These are phyloP conservation scores for Hagleromyces aurorensis DNA, from an alignment of 805 yeast species.

Conservation along the genomic window DNA sequence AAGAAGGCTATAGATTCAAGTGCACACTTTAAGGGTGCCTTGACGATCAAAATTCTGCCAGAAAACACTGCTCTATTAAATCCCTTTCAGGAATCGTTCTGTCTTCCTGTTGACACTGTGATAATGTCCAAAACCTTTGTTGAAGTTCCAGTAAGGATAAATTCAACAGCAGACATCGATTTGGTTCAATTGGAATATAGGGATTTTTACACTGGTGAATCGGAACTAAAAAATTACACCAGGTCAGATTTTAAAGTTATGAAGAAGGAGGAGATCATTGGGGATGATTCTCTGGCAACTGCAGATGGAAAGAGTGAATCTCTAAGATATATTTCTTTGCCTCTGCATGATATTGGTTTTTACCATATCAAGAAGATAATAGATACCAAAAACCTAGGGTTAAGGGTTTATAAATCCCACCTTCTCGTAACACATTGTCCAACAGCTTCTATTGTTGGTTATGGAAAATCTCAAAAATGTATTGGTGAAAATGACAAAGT, in stretches of 20 bases:
- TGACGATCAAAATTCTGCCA: conserved; percentile 80
- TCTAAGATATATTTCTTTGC: conserved; percentile 55
- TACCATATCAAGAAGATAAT: conserved; percentile 61
- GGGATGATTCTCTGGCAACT: conserved; percentile 15
- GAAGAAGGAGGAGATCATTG: no score
- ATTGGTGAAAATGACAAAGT: conserved; percentile 49
- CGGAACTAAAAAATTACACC: conserved; percentile 45
- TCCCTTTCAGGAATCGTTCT: conserved; percentile 60
- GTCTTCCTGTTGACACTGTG: conserved; percentile 39
- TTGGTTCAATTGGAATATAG: conserved; percentile 55
- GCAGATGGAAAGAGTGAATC: conserved; percentile 13
- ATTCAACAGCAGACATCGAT: conserved; percentile 69
- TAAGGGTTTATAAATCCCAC: conserved; percentile 53
- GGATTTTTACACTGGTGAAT: conserved; percentile 45
- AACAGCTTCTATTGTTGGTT: conserved; percentile 41
- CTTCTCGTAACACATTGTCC: conserved; percentile 75
- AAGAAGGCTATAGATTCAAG: conserved; percentile 23
- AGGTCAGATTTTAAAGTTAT: conserved; percentile 45
- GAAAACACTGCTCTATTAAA: conserved; percentile 82
- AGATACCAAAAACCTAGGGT: conserved; percentile 55
- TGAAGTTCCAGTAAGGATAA: conserved; percentile 61
- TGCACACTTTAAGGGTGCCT: conserved; percentile 72
- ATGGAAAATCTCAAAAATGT: conserved; percentile 48
- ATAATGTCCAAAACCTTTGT: conserved; percentile 18
- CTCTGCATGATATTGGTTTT: conserved; percentile 63